Percentiles rank a stretch among this genome's conserved stretches.
phyloP scores from a whole-genome alignment of 768 basidiomycete species.

The Russula vinacea region DNA sequence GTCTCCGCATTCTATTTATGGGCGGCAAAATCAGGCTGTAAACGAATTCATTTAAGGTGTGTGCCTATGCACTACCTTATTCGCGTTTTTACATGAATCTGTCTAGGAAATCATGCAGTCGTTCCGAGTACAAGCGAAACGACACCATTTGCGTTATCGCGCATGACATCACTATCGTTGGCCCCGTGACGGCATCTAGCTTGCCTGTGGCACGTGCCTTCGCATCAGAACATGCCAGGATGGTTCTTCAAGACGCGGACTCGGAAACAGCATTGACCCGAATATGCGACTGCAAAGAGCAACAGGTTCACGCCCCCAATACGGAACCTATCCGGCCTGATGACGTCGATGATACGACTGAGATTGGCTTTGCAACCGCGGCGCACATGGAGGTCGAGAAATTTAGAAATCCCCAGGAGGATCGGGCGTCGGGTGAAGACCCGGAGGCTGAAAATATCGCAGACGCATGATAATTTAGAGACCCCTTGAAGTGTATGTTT shows the following conservation, averaged over 20 bases:
- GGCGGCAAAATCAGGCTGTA: slow-evolving; percentile 58
- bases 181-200: slow-evolving; percentile 59
- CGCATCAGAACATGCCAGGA: slow-evolving; percentile 59
- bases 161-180: slow-evolving; percentile 54
- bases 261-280: slow-evolving; percentile 46
- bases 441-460: slow-evolving; percentile 1
- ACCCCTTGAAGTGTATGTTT: background rate
- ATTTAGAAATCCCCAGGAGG: slow-evolving; percentile 17
- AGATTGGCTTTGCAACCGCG: slow-evolving; percentile 48
- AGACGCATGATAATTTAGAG: slow-evolving; percentile 1
- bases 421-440: slow-evolving; percentile 29
- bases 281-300: slow-evolving; percentile 43
- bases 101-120: slow-evolving; percentile 45
- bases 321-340: slow-evolving; percentile 8
- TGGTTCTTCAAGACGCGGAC: slow-evolving; percentile 47
- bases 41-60: slow-evolving; percentile 46
- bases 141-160: slow-evolving; percentile 57
- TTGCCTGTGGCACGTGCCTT: slow-evolving; percentile 62
- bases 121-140: slow-evolving; percentile 43
- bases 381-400: slow-evolving; percentile 36
- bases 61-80: slow-evolving; percentile 31
- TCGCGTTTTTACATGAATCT: slow-evolving; percentile 28
- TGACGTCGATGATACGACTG: slow-evolving; percentile 45
- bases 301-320: slow-evolving; percentile 25
- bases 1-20: slow-evolving; percentile 69